Evolutionary conservation across 2,329 filamentous ascomycete genomes (phyloP), one percentile per base, ranked within the genome.

Genomic region (Pezicula carpinea): DNA sequence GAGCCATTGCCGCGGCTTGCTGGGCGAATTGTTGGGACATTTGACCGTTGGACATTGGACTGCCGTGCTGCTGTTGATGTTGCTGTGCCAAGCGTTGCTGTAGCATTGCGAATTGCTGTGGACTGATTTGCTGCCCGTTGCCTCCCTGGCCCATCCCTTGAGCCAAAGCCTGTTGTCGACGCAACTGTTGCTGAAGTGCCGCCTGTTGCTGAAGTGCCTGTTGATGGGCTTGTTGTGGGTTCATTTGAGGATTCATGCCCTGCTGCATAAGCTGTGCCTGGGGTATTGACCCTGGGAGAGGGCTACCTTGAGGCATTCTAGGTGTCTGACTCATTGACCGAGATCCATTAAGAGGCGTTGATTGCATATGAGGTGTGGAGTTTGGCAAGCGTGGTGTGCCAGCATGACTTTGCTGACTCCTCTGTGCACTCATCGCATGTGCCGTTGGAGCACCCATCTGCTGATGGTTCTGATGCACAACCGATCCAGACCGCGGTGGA

Each of bases 331-430:
- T 73, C 59, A 75, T 64, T 59, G 72, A 65, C 49, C 77, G 66
- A 29, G 26, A 3, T 29, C 26, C 26, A 42, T 68, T 73, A 17
- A 82, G 75, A 0, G 82, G 82, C 0, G 82, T 85, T 22, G 73
- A 74, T 48, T 82, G 78, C 63, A 83, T 77, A 50, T 78, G 80
- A 2, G 82, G 82, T 1, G 82, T 85, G 13, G 77, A 72, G 52
- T 73, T 74, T 5, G 75, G 77, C 66, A 84, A 78, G 11, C 79
- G 74, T 21, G 82, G 82, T 8, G 82, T 85, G n/a, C 75, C 76
- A 3, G 77, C 72, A 62, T 85, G 81, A 54, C 82, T 85, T 59
- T 85, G 81, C 58, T 85, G 82, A 57, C 81, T 85, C 48, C 79
- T 77, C 51, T 80, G 75, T 17, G 78, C 72, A 46, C 77, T 81